Base-by-base conservation (phyloP, 2,329 filamentous ascomycete genomes). In the Fulvia fulva region DNA sequence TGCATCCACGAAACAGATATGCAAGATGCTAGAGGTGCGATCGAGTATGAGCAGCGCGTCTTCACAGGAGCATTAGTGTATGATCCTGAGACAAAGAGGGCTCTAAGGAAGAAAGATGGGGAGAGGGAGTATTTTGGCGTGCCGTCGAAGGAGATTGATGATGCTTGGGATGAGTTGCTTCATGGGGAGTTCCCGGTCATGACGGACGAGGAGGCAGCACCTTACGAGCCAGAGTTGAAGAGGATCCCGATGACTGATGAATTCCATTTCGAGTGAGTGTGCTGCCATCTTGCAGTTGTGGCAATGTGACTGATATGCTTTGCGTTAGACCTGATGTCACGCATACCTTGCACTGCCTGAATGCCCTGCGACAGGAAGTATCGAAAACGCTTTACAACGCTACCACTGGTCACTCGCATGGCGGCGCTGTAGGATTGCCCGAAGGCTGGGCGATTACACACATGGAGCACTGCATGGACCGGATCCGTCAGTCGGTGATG, bases 301-400 rank as follows among this genome's bases (percentile, higher is more conserved):
- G 44, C 7, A 1, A n/a, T 41, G 37, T 47, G 21, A 50, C 43
- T 56, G 41, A 58, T 53, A 12, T 12, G 26, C 12, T 8, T 21
- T 30, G n/a, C 25, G 6, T 21, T 12, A 61, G 59, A 32, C 58
- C 61, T 0, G 65, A 63, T 44, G 54, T 67, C 25, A 61, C 61
- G 49, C 65, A 67, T 43, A 60, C 55, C 9, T 56, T 67, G 3
- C 65, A 64, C 51, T 67, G 65, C 43, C 46, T 67, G n/a, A 65
- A 64, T 43, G 57, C 56, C 16, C n/a, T 65, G 5, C 65, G 65
- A 23, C 52, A 57, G 30, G 54, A 61, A 16, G 41, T 65, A 12
- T 59, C 58, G 23, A 55, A 55, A 21, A 55, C 49, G 5, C 26
- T 64, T 2, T 67, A 65, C 55, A 63, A 59, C 26, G 30, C 49